Conservation (phyloP, 2,329 filamentous ascomycete species). For the Epichloe glyceriae region DNA sequence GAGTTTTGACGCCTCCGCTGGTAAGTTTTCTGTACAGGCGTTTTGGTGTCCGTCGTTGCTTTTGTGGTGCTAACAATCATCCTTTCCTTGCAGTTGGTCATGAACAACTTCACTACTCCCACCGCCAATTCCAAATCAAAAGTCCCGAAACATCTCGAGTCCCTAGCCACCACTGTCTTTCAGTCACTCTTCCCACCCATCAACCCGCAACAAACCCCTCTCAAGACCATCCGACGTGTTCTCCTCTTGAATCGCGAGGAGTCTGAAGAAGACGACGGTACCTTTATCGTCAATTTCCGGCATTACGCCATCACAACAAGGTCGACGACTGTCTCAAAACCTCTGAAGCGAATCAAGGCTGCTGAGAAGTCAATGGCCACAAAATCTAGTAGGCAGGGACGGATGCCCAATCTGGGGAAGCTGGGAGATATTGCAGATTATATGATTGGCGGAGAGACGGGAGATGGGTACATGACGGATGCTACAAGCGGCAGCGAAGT, state of each 20-base stretch:
- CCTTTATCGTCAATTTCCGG: constrained; percentile 74
- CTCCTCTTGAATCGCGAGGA: constrained; percentile 78
- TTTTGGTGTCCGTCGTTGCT: background rate
- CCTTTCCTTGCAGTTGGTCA: constrained; percentile 54
- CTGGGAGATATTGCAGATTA: constrained; percentile 91
- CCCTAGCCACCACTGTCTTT: constrained; percentile 84
- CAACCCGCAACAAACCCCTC: constrained; percentile 76
- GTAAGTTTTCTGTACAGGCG: constrained; percentile 27
- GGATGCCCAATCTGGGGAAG: constrained; percentile 76
- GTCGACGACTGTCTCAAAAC: constrained; percentile 69
- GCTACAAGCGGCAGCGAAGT: constrained; percentile 75
- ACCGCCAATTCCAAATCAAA: constrained; percentile 46
- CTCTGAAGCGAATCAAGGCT: constrained; percentile 70
- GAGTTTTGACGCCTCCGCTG: constrained; percentile 78
- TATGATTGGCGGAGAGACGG: constrained; percentile 69
- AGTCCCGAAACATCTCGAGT: constrained; percentile 89
- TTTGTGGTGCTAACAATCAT: background rate
- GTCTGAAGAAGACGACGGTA: constrained; percentile 44
- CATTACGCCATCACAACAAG: constrained; percentile 95
- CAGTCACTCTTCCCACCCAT: constrained; percentile 94
- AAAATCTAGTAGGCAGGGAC: constrained; percentile 49
- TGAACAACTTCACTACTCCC: constrained; percentile 87
- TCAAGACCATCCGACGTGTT: constrained; percentile 85
- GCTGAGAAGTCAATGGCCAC: constrained; percentile 63
- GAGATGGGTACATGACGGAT: constrained; percentile 73